Evolutionary conservation across 2,329 filamentous ascomycete genomes (phyloP).

Genomic region (Fusarium tuaranense): DNA sequence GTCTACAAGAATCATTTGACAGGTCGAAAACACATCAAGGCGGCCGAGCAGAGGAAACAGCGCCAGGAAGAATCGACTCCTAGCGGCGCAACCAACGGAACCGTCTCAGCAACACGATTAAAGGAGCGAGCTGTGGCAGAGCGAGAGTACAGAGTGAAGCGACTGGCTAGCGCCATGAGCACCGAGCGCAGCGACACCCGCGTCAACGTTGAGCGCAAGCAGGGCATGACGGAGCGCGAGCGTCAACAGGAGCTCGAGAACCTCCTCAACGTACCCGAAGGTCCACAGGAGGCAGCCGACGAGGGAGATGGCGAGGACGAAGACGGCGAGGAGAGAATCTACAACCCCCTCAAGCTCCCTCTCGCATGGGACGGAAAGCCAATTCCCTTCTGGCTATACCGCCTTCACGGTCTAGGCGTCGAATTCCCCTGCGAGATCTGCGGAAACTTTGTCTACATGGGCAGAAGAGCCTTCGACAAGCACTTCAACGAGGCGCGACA

Average conservation of each 20-base stretch:
- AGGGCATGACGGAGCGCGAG: constrained; percentile 97
- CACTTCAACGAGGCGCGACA: constrained; percentile 96
- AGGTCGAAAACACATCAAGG: constrained; percentile 93
- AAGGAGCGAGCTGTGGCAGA: constrained; percentile 94
- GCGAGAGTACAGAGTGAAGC: constrained; percentile 85
- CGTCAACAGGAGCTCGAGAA: constrained; percentile 94
- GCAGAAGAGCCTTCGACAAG: constrained; percentile 94
- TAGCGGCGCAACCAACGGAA: constrained; percentile 42
- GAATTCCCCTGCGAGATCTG: constrained; percentile 98
- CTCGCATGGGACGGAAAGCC: constrained; percentile 99
- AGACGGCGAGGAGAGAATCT: constrained; percentile 87
- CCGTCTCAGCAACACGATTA: constrained; percentile 64
- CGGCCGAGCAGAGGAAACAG: constrained; percentile 73
- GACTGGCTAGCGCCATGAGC: constrained; percentile 84
- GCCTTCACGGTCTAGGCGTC: constrained; percentile 92
- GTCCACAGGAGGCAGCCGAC: constrained; percentile 53
- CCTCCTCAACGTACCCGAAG: constrained; percentile 66
- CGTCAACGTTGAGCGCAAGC: constrained; percentile 94
- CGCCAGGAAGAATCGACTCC: constrained; percentile 55
- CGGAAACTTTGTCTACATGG: constrained; percentile 99
- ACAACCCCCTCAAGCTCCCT: constrained; percentile 96
- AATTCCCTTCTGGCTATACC: constrained; percentile 99
- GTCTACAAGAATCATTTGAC: constrained; percentile 91
- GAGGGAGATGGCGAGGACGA: constrained; percentile 77
- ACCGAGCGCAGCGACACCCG: constrained; percentile 89